phyloP scores from a whole-genome alignment of 805 yeast species.

The Ogataea nitratoaversa region DNA sequence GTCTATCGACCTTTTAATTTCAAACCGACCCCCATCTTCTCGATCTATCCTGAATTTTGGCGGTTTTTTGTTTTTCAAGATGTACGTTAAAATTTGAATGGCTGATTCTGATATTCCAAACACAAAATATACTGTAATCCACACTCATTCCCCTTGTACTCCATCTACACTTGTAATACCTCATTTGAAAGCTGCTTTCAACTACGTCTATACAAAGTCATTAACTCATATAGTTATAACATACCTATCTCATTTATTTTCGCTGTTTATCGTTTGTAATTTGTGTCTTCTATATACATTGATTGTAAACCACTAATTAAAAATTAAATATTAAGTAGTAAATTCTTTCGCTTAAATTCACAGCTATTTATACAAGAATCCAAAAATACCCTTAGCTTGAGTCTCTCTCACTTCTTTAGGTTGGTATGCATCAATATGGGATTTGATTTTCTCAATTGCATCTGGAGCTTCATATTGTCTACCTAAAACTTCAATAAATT shows the following conservation, averaged over 20 bases:
- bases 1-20: too few relatives aligned
- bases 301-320: neutral
- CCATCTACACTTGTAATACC: neutral
- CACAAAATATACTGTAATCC: too few relatives aligned
- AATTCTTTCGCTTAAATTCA: too few relatives aligned
- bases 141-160: neutral
- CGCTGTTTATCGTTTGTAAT: too few relatives aligned
- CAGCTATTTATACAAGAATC: constrained; percentile 51
- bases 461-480: constrained; percentile 78
- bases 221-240: too few relatives aligned
- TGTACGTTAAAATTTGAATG: too few relatives aligned
- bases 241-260: too few relatives aligned
- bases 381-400: constrained; percentile 57
- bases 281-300: neutral
- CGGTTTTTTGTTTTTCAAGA: too few relatives aligned
- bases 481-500: constrained; percentile 91
- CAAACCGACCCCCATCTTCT: too few relatives aligned
- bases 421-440: constrained; percentile 69
- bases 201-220: neutral
- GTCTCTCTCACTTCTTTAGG: constrained; percentile 69
- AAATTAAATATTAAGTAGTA: too few relatives aligned
- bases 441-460: constrained; percentile 72
- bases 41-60: too few relatives aligned
- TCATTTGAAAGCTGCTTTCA: neutral
- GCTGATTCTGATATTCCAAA: too few relatives aligned